phyloP scores from a whole-genome alignment of 225 moss, liverwort and hornwort species.

The Pseudisothecium myosuroides region DNA sequence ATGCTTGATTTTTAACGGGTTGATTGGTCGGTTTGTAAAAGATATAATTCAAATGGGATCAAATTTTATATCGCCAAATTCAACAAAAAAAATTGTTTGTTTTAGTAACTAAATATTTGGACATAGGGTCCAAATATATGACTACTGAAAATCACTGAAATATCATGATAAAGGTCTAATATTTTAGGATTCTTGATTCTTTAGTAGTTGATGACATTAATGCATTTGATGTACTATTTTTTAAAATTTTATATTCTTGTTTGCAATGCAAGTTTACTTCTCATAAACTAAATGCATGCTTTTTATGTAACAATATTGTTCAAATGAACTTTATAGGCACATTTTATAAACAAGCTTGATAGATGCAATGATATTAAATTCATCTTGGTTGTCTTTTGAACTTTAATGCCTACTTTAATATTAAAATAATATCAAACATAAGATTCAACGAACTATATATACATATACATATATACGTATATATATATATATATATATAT shows the following conservation, averaged over 20 bases:
- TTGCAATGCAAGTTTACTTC: background rate
- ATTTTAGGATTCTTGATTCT: background rate
- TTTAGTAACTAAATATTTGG: background rate
- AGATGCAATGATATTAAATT: too few species aligned
- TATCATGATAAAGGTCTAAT: accelerated
- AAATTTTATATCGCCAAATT: background rate
- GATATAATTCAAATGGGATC: background rate
- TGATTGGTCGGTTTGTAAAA: accelerated
- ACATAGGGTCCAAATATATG: background rate
- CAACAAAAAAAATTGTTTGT: too few species aligned
- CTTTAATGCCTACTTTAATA: too few species aligned
- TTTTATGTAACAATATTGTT: background rate
- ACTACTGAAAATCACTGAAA: accelerated
- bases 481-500: too few species aligned
- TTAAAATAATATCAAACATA: background rate
- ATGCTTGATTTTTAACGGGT: accelerated
- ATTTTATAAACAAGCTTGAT: background rate
- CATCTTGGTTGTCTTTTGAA: background rate
- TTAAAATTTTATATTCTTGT: background rate
- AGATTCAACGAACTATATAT: background rate
- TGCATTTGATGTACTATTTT: background rate
- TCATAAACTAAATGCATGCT: background rate
- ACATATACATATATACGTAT: too few species aligned
- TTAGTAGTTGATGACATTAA: too few species aligned
- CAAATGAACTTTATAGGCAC: too few species aligned